Evolutionary conservation across 208 protist species (phyloP).

Genomic region (Leishmania gerbilli): DNA sequence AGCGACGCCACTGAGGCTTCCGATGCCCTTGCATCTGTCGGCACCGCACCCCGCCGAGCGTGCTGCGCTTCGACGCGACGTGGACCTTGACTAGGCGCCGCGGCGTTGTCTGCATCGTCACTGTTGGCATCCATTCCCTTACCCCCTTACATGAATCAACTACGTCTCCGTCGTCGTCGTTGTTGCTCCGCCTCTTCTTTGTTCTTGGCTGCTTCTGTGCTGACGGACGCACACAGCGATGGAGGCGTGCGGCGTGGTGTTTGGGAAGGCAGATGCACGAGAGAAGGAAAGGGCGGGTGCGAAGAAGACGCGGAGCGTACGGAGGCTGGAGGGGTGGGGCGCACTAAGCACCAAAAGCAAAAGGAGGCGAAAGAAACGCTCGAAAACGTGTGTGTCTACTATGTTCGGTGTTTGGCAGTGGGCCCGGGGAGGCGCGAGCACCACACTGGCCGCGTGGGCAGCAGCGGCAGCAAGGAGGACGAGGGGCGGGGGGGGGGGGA

Average conservation of each 20-base stretch:
- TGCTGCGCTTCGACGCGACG: background rate
- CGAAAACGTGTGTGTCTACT: too few species aligned
- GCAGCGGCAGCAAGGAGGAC: too few species aligned
- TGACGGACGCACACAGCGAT: background rate
- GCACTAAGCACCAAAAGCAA: background rate
- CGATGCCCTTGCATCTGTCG: background rate
- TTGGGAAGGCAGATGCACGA: background rate
- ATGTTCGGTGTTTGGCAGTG: too few species aligned
- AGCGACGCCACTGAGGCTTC: background rate
- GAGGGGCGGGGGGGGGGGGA: too few species aligned
- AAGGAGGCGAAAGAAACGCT: background rate
- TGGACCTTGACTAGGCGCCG: background rate
- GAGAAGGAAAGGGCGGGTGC: background rate
- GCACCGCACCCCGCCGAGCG: background rate
- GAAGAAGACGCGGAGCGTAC: background rate
- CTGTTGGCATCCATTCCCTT: background rate
- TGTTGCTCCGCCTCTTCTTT: background rate
- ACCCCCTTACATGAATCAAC: background rate
- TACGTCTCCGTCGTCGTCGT: background rate
- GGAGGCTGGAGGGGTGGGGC: background rate
- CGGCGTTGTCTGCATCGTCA: background rate
- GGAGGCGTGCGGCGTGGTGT: background rate
- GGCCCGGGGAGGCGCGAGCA: too few species aligned
- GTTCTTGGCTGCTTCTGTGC: background rate
- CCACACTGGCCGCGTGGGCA: too few species aligned